Conservation (phyloP, 176 grass and related monocot genomes). For the Phoenix roebelenii region DNA sequence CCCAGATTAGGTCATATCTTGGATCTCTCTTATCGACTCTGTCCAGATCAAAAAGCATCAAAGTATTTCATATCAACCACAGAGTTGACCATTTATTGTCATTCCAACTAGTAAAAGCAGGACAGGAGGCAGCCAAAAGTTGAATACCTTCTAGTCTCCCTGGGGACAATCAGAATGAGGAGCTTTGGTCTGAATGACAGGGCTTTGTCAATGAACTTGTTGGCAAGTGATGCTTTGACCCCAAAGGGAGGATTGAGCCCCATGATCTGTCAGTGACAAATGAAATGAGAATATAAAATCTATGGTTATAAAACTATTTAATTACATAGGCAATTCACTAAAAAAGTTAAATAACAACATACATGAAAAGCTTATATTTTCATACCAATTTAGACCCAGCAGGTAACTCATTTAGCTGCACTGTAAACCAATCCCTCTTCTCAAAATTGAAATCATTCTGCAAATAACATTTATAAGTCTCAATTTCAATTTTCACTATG, state of each 20-base stretch:
- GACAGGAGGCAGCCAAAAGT: background rate
- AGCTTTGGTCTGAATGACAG: constrained; percentile 79
- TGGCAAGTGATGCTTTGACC: constrained; percentile 73
- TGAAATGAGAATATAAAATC: too few relatives aligned
- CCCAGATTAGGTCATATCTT: constrained; percentile 86
- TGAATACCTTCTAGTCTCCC: constrained; percentile 71
- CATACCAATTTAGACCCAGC: constrained; percentile 61
- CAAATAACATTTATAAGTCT: background rate
- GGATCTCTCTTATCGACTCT: constrained; percentile 63
- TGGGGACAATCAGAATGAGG: constrained; percentile 86
- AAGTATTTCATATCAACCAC: background rate
- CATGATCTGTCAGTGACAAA: constrained; percentile 47
- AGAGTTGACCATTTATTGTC: too few relatives aligned
- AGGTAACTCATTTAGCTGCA: constrained; percentile 55
- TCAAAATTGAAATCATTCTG: constrained; percentile 82
- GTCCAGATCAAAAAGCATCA: constrained; percentile 7
- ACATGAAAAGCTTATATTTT: too few relatives aligned
- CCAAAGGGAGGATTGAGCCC: constrained; percentile 98
- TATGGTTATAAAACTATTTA: too few relatives aligned
- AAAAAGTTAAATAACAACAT: too few relatives aligned
- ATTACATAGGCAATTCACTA: too few relatives aligned
- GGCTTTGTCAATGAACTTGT: constrained; percentile 96
- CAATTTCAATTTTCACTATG: too few relatives aligned
- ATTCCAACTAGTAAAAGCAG: background rate
- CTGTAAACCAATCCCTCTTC: constrained; percentile 86